Base-by-base conservation (phyloP, 1,284 basidiomycete species). In the Acaromyces ingoldii region DNA sequence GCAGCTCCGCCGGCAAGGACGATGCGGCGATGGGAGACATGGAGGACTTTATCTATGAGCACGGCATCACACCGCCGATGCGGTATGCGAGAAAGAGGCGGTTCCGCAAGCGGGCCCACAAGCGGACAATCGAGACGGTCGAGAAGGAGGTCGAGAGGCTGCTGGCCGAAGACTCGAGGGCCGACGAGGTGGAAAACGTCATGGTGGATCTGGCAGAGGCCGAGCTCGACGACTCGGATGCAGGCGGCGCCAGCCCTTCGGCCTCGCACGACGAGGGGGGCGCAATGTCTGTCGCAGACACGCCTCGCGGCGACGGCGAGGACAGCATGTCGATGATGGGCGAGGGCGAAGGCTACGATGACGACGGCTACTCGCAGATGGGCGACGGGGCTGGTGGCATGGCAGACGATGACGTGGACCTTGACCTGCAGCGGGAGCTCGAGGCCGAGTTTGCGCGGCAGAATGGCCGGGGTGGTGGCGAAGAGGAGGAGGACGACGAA, bases 41-140 rank as follows among this genome's bases (percentile, higher is more conserved):
- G 15, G 91, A 96, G 63, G 93, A 97, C 65, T 97, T 92, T 76
- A 89, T 97, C 56, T 99, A 89, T 85, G 91, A 89, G 0, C 93
- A 98, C 69, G 95, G 95, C 4, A 81, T 98, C 51, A 96, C 92
- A 0, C 93, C 93, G 41, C 95, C 95, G 6, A 78, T 99, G 63
- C 84, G 88, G 53, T 85, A 92, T 75, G 91, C 85, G 30, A 83
- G 95, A 42, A 96, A 97, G 77, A 83, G 95, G 25, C 81, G 95
- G 34, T 98, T 97, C 77, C 82, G 93, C 56, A 95, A 92, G 76
- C 81, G 91, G 44, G 83, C 90, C 31, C 90, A 90, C 70, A 83
- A 84, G 74, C 79, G 89, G 83, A 90, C 90, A 1, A 97, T 97
- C 62, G 92, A 97, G 78, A 92, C 89, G 29, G 91, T 97, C 2